Evolutionary conservation across 306 rosid species (phyloP).

Genomic region (Prinsepia uniflora): DNA sequence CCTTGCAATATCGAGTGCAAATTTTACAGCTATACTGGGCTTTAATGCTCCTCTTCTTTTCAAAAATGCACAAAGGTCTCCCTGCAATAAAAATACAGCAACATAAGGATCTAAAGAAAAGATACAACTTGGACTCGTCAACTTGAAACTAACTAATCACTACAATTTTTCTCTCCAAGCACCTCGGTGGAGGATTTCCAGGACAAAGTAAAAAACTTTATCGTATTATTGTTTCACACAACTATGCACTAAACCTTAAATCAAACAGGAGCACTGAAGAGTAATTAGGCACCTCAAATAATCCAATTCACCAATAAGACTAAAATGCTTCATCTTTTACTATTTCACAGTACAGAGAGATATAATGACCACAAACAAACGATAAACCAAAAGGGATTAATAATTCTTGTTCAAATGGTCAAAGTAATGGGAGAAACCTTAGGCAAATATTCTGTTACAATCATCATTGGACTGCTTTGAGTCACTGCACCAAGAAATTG

Average conservation of each 20-base stretch:
- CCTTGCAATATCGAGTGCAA: slow-evolving; percentile 96
- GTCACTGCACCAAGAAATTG: slow-evolving; percentile 99
- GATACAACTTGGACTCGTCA: not conserved
- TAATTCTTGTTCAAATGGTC: not conserved
- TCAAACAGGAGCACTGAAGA: not conserved
- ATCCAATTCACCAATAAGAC: not conserved
- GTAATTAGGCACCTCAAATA: not conserved
- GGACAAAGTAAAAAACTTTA: not conserved
- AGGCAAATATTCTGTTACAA: slow-evolving; percentile 93
- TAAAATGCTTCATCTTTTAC: not conserved
- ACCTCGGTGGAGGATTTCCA: not conserved
- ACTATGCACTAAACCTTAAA: not conserved
- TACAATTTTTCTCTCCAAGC: not conserved
- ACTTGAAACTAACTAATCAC: not conserved
- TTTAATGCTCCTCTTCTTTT: slow-evolving; percentile 65
- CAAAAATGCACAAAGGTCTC: slow-evolving; percentile 66
- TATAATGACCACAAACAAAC: too few relatives aligned
- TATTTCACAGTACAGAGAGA: not conserved
- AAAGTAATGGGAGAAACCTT: slow-evolving; percentile 53
- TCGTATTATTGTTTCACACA: not conserved
- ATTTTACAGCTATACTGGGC: slow-evolving; percentile 65
- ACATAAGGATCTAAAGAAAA: slow-evolving; percentile 18
- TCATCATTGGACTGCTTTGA: slow-evolving; percentile 99
- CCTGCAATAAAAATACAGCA: slow-evolving; percentile 44
- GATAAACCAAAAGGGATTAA: not conserved